Percentiles rank a stretch among this genome's conserved stretches.
Evolutionary conservation across 2,329 filamentous ascomycete genomes (phyloP).

Genomic region (Aspergillus fructus): DNA sequence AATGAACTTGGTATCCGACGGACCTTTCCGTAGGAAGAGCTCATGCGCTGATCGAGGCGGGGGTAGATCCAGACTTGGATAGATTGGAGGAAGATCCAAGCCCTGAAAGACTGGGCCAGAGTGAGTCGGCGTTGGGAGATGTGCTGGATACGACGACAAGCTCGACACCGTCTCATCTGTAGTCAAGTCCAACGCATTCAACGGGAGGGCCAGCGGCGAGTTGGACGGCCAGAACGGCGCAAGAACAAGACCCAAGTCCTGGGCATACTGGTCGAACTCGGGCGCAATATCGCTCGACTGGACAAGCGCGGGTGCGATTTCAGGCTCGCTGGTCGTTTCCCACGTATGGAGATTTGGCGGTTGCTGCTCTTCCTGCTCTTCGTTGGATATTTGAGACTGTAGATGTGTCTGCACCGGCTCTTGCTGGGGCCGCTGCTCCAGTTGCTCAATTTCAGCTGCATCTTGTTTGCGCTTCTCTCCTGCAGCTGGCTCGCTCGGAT

Average conservation of each 20-base stretch:
- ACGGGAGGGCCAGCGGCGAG: not conserved
- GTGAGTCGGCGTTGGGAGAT: not conserved
- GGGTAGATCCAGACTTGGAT: not conserved
- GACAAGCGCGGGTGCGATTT: not conserved
- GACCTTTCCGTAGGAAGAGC: not conserved
- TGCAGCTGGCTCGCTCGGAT: not conserved
- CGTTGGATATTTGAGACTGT: too few relatives aligned
- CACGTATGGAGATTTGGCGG: too few relatives aligned
- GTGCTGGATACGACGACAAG: not conserved
- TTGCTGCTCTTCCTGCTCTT: too few relatives aligned
- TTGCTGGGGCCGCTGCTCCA: not conserved
- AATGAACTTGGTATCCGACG: not conserved
- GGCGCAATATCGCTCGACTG: not conserved
- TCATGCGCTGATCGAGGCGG: not conserved
- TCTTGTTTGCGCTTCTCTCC: not conserved
- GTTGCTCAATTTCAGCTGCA: not conserved
- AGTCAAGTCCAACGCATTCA: not conserved
- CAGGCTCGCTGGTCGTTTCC: too few relatives aligned
- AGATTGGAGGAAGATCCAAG: not conserved
- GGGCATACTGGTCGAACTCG: constrained; percentile 1
- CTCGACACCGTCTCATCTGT: not conserved
- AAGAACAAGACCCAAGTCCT: not conserved
- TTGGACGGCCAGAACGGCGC: not conserved
- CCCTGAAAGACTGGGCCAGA: not conserved
- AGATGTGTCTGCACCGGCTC: too few relatives aligned